phyloP scores from a whole-genome alignment of 345 rosid genomes.

The Eutrema japonicum region DNA sequence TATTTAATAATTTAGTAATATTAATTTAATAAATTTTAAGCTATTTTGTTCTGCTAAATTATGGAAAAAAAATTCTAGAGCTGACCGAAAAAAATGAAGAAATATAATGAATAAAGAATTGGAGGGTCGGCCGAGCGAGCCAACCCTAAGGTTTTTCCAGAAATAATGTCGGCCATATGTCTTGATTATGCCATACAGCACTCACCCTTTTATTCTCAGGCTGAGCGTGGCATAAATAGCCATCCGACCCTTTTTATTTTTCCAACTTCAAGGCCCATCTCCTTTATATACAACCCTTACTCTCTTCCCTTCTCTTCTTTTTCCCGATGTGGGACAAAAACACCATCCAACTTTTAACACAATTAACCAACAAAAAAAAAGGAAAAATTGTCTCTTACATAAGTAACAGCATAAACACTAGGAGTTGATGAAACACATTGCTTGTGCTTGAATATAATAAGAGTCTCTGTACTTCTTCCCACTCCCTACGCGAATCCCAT shows the following conservation, averaged over 20 bases:
- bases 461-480: conserved; percentile 93
- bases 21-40: no score
- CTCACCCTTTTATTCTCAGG: conserved; percentile 46
- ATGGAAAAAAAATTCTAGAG: no score
- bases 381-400: no score
- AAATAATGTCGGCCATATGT: conserved; percentile 93
- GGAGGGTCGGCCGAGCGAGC: conserved; percentile 86
- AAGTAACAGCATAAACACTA: conserved; percentile 18
- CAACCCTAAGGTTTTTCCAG: conserved; percentile 61
- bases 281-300: conserved; percentile 1
- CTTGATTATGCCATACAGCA: conserved; percentile 91
- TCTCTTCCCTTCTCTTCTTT: neutral
- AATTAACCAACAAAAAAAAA: no score
- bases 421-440: conserved; percentile 75
- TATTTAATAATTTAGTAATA: no score
- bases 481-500: conserved; percentile 74
- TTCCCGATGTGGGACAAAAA: conserved; percentile 43
- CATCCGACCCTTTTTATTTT: conserved; percentile 81
- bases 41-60: no score
- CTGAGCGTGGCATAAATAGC: conserved; percentile 77
- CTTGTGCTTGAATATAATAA: conserved; percentile 80
- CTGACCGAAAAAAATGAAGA: no score
- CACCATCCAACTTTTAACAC: neutral
- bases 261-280: fast-evolving
- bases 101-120: no score